phyloP scores from a whole-genome alignment of 192 early-diverging fungal genomes.

The Kappamyces sp. region DNA sequence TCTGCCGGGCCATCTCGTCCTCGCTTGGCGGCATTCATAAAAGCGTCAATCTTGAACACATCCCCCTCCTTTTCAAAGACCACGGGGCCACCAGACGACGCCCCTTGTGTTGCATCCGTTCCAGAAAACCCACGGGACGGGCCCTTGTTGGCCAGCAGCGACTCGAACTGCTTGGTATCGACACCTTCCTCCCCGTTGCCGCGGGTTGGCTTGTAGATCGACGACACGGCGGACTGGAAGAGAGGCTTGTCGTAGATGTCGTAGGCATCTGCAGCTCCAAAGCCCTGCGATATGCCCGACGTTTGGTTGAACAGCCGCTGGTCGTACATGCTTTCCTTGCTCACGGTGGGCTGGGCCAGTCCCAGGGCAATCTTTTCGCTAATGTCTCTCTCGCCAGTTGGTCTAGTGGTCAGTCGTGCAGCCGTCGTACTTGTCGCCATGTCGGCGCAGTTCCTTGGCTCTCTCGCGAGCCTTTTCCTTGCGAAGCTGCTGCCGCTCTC shows the following conservation, averaged over 20 bases:
- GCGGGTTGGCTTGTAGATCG: conserved; percentile 76
- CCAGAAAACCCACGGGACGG: conserved; percentile 64
- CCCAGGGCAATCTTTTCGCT: conserved; percentile 98
- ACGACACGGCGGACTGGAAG: conserved; percentile 62
- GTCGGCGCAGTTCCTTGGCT: conserved; percentile 79
- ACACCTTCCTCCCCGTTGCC: conserved; percentile 62
- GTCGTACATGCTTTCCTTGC: conserved; percentile 91
- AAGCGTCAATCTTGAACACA: conserved; percentile 86
- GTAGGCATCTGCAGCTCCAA: conserved; percentile 89
- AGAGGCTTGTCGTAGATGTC: conserved; percentile 94
- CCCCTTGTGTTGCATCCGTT: conserved; percentile 48
- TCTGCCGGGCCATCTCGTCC: conserved; percentile 25
- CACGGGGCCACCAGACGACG: conserved; percentile 70
- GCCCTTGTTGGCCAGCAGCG: conserved; percentile 55
- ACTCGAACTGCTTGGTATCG: conserved; percentile 61
- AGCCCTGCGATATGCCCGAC: conserved; percentile 76
- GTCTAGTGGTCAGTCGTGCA: conserved; percentile 1
- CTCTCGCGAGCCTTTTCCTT: conserved; percentile 76
- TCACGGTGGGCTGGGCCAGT: conserved; percentile 81
- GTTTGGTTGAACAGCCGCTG: conserved; percentile 90
- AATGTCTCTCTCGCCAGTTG: conserved; percentile 73
- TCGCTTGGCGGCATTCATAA: conserved; percentile 68
- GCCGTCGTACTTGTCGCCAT: conserved; percentile 46
- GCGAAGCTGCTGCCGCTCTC: conserved; percentile 82
- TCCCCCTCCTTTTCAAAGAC: conserved; percentile 86